Evolutionary conservation across 2,329 filamentous ascomycete species (phyloP).

Genomic region (Verticillium albo-atrum): DNA sequence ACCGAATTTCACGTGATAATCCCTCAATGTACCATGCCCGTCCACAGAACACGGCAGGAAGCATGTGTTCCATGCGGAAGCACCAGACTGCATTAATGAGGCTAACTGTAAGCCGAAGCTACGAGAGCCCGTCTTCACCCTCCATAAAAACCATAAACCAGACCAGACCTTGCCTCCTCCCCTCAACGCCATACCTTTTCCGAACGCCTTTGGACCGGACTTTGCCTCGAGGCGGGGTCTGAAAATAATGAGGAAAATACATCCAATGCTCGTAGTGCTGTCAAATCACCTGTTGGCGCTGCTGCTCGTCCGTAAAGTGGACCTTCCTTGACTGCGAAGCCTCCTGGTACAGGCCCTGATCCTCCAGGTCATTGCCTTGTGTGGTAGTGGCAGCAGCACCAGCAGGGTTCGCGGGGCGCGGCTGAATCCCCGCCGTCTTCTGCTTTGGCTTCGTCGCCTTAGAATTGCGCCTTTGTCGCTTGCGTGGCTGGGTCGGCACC

Average conservation of each 20-base stretch:
- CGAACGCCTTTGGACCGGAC: background rate
- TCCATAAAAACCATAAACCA: background rate
- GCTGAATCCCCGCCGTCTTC: background rate
- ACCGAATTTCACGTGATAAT: background rate
- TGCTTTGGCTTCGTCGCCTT: background rate
- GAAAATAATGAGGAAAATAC: background rate
- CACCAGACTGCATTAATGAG: background rate
- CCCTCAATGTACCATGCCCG: background rate
- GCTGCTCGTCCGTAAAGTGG: background rate
- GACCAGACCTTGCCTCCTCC: background rate
- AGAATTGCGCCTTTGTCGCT: background rate
- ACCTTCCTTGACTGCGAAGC: background rate
- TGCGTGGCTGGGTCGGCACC: conserved; percentile 15
- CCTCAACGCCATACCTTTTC: background rate
- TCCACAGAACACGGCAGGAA: background rate
- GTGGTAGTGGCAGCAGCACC: too few species aligned
- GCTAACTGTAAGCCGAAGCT: background rate
- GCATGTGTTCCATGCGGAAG: background rate
- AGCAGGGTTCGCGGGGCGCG: background rate
- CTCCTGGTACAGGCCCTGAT: background rate
- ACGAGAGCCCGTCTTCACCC: background rate
- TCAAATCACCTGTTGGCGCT: background rate
- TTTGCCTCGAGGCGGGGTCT: background rate
- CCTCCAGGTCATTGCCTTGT: background rate
- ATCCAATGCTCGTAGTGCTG: background rate